These are phyloP conservation scores for Anthracocystis walkeri DNA, from an alignment of 1,284 basidiomycete species.

Conservation along the genomic window DNA sequence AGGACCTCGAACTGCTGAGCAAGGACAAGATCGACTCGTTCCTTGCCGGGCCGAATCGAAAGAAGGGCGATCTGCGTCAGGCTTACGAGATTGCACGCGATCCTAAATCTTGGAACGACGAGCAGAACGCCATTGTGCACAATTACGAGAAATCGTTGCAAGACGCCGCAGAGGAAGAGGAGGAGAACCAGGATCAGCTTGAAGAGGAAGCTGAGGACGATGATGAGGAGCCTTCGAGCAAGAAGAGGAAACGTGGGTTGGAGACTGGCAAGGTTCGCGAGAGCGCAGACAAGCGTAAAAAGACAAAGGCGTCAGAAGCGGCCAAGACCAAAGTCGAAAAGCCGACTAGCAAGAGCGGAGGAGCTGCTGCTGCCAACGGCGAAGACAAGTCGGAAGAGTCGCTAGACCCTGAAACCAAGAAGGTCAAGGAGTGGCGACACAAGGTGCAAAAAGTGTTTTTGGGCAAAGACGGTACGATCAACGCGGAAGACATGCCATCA, in stretches of 20 bases:
- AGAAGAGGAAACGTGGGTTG: slow-evolving; percentile 46
- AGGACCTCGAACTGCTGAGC: slow-evolving; percentile 84
- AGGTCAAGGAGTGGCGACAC: slow-evolving; percentile 80
- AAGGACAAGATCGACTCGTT: slow-evolving; percentile 85
- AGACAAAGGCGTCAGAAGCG: slow-evolving; percentile 43
- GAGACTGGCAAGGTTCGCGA: slow-evolving; percentile 44
- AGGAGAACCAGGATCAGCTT: slow-evolving; percentile 73
- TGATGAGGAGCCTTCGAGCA: slow-evolving; percentile 73
- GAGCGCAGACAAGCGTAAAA: slow-evolving; percentile 50
- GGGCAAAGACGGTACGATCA: slow-evolving; percentile 70
- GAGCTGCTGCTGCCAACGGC: slow-evolving; percentile 39
- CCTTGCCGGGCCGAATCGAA: slow-evolving; percentile 78
- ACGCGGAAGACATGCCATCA: slow-evolving; percentile 68
- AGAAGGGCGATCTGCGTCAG: slow-evolving; percentile 80
- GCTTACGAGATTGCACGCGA: slow-evolving; percentile 87
- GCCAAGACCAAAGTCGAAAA: slow-evolving; percentile 41
- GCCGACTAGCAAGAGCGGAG: slow-evolving; percentile 31
- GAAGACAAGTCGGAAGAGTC: slow-evolving; percentile 73
- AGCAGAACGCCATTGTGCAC: slow-evolving; percentile 54
- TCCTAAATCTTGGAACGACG: slow-evolving; percentile 74
- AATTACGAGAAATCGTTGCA: slow-evolving; percentile 49
- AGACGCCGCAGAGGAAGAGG: slow-evolving; percentile 76
- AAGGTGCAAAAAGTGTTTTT: slow-evolving; percentile 90
- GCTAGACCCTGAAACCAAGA: slow-evolving; percentile 75
- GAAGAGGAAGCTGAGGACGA: slow-evolving; percentile 77